These are phyloP conservation scores for Cyberlindnera mississippiensis DNA, from an alignment of 805 yeast species.

Conservation along the genomic window DNA sequence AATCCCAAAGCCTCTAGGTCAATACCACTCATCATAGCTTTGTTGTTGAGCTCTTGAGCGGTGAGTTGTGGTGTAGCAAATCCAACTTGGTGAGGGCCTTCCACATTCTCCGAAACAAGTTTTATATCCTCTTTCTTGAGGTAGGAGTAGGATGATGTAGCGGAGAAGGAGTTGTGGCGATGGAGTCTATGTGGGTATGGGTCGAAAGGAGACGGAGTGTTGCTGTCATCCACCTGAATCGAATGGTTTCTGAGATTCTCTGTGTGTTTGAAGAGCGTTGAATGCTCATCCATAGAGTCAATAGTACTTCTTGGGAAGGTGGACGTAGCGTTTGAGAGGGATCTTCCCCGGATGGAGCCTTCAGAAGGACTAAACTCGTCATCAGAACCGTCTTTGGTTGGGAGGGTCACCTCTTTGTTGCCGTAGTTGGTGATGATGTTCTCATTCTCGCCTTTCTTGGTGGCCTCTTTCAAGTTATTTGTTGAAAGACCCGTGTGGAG, in stretches of 20 bases:
- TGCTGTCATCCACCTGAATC: constrained; percentile 1
- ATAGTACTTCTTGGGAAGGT: constrained; percentile 15
- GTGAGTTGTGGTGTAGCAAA: constrained; percentile 77
- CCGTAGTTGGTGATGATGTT: constrained; percentile 36
- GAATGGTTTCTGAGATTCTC: constrained; percentile 19
- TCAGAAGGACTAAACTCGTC: constrained; percentile 9
- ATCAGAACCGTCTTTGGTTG: constrained; percentile 26
- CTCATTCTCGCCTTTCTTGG: constrained; percentile 29
- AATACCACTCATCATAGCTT: constrained; percentile 33
- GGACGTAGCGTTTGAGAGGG: constrained; percentile 5
- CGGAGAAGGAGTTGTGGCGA: constrained; percentile 43
- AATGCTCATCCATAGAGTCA: constrained; percentile 16
- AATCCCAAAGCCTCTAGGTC: constrained; percentile 36
- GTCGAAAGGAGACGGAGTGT: constrained; percentile 5
- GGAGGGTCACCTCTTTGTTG: constrained; percentile 36
- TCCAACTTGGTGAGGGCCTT: constrained; percentile 66
- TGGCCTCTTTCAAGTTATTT: constrained; percentile 36
- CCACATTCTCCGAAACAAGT: constrained; percentile 23
- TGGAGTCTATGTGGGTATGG: constrained; percentile 24
- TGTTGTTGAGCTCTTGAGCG: constrained; percentile 40
- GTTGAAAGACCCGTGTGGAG: constrained; percentile 58
- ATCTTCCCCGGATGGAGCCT: neutral
- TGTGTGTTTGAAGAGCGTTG: constrained; percentile 29
- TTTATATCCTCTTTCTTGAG: constrained; percentile 15
- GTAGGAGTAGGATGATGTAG: constrained; percentile 37